phyloP scores from a whole-genome alignment of 768 basidiomycete species.

The Rhizopogon salebrosus region DNA sequence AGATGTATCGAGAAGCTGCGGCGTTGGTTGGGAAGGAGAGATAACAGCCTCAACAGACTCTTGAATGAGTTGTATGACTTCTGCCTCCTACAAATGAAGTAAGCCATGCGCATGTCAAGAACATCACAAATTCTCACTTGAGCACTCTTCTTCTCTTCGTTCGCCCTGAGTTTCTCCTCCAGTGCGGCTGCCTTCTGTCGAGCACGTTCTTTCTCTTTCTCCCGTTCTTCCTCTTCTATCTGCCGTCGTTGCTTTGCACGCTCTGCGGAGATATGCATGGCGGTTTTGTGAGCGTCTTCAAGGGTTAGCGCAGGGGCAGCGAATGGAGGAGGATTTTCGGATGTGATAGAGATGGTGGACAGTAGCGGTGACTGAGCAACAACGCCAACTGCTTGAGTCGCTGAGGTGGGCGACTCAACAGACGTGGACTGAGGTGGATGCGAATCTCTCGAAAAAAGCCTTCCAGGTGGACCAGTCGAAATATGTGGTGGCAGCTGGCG shows the following conservation, averaged over 20 bases:
- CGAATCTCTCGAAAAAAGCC: conserved; percentile 42
- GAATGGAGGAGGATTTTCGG: conserved; percentile 27
- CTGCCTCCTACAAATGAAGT: conserved; percentile 24
- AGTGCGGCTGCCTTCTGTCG: conserved; percentile 73
- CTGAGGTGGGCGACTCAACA: conserved; percentile 17
- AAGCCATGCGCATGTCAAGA: conserved; percentile 12
- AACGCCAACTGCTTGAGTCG: conserved; percentile 10
- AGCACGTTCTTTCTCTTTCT: conserved; percentile 77
- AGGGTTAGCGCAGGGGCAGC: conserved; percentile 36
- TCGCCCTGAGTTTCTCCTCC: conserved; percentile 57
- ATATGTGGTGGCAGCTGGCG: conserved; percentile 60
- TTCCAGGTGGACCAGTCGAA: conserved; percentile 27
- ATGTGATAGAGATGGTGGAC: conserved; percentile 36
- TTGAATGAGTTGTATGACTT: conserved; percentile 42
- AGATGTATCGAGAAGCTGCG: conserved; percentile 2
- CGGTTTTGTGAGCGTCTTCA: conserved; percentile 64
- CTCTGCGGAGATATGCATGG: conserved; percentile 84
- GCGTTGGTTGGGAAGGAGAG: conserved; percentile 8
- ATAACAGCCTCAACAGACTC: conserved; percentile 43
- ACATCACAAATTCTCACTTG: conserved; percentile 13
- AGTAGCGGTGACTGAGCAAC: conserved; percentile 39
- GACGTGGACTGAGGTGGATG: conserved; percentile 28
- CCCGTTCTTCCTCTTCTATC: conserved; percentile 78
- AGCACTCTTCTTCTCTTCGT: conserved; percentile 9
- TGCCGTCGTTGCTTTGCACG: conserved; percentile 75